Evolutionary conservation across 352 stramenopile species (phyloP).

Genomic region (Phytophthora podocarpi): DNA sequence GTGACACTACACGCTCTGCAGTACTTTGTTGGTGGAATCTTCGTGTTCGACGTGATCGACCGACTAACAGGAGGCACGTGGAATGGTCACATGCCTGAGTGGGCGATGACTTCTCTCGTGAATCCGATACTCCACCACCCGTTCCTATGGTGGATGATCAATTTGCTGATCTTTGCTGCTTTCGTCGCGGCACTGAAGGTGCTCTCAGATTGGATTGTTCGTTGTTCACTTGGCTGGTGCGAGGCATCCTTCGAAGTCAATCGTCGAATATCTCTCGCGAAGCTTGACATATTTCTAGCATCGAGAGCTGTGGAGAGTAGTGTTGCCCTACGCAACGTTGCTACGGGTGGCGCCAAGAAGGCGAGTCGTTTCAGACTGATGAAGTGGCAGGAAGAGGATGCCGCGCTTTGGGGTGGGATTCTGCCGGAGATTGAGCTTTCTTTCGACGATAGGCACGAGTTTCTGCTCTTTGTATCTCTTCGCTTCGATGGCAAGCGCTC

Average conservation of each 20-base stretch:
- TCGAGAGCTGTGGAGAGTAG: constrained; percentile 31
- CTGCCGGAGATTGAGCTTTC: constrained; percentile 79
- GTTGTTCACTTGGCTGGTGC: constrained; percentile 82
- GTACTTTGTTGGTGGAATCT: constrained; percentile 91
- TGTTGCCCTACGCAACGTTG: constrained; percentile 30
- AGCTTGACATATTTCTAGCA: constrained; percentile 39
- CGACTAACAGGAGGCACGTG: constrained; percentile 92
- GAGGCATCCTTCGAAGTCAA: constrained; percentile 84
- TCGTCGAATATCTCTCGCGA: constrained; percentile 38
- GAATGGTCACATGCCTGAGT: constrained; percentile 89
- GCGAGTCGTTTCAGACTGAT: constrained; percentile 86
- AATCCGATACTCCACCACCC: constrained; percentile 53
- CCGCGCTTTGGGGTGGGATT: constrained; percentile 82
- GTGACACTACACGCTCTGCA: constrained; percentile 90
- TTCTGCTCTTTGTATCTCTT: constrained; percentile 63
- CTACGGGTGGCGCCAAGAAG: constrained; percentile 29
- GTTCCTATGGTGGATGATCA: constrained; percentile 90
- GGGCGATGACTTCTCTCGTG: constrained; percentile 54
- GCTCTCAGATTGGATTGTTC: constrained; percentile 52
- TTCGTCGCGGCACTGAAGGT: constrained; percentile 57
- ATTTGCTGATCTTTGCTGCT: constrained; percentile 81
- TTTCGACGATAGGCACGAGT: constrained; percentile 66
- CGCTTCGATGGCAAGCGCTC: constrained; percentile 54
- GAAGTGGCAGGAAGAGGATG: constrained; percentile 90
- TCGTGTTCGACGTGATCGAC: constrained; percentile 96